Conservation (phyloP, 805 yeast genomes). For the Ogataea glucozyma region DNA sequence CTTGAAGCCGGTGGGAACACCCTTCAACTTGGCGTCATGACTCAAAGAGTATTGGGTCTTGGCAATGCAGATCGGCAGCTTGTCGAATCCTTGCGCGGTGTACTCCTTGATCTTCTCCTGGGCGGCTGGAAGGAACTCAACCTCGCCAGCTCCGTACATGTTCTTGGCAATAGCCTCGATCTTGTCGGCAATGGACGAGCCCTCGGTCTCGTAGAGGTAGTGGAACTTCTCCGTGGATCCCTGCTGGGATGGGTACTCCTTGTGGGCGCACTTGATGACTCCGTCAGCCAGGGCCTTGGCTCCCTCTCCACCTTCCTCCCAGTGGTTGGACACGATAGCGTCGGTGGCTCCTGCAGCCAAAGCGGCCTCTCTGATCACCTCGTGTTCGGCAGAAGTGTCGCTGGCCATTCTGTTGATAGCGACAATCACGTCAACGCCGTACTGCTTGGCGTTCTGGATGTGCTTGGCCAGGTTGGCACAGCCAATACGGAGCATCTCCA, state of each 20-base stretch:
- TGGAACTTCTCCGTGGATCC: conserved; percentile 47
- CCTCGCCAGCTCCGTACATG: conserved; percentile 90
- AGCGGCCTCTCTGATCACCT: conserved; percentile 76
- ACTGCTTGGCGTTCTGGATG: conserved; percentile 78
- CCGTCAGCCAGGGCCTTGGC: conserved; percentile 83
- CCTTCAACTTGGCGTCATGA: conserved; percentile 89
- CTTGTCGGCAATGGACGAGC: conserved; percentile 74
- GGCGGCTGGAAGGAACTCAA: conserved; percentile 83
- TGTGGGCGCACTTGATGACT: conserved; percentile 67
- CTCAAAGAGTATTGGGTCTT: conserved; percentile 96
- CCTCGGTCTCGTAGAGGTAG: conserved; percentile 68
- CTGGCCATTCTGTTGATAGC: conserved; percentile 88
- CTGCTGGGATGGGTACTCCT: conserved; percentile 39
- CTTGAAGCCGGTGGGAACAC: conserved; percentile 91
- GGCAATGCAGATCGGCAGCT: conserved; percentile 94
- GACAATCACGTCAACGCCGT: conserved; percentile 90
- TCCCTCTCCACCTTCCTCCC: conserved; percentile 95
- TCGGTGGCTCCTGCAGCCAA: conserved; percentile 89
- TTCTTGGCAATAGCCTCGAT: conserved; percentile 74
- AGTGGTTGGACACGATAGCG: conserved; percentile 89
- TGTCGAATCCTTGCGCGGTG: conserved; percentile 83
- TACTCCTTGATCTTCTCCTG: conserved; percentile 77
- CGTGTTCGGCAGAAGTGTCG: conserved; percentile 80
- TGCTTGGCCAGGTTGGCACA: conserved; percentile 89
- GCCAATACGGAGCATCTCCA: conserved; percentile 74